Evolutionary conservation across 306 rosid genomes (phyloP), one percentile per base, ranked within the genome.

Genomic region (Pterocarpus macrocarpus): DNA sequence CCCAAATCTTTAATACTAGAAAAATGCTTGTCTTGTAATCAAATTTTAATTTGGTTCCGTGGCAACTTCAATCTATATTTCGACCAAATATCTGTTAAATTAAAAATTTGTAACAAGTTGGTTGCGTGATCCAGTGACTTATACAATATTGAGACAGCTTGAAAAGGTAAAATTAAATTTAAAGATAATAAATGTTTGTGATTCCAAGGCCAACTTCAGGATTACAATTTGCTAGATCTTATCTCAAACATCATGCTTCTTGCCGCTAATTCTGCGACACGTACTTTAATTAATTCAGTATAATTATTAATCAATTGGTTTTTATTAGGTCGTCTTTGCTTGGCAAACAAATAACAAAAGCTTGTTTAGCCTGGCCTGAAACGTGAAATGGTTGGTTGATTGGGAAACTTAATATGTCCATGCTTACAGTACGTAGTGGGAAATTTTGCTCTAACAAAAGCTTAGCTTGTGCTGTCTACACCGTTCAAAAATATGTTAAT

Each of bases 101-200:
- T 61, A 61, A 9, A 28, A 61, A 2, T 10, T 61, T 61, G 35
- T 32, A 43, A 32, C 36, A 61, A 61, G 65, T 22, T 28, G 34
- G 12, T 4, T 11, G 68, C 14, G 64, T 63, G 52, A 76, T 63
- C 49, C 71, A 75, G 62, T 64, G 72, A 34, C 13, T 45, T 68
- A 28, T 11, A 28, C 30, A 28, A 28, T 58, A 64, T 64, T 38
- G n/a, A 64, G 30, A 64, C 69, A 12, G 10, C 5, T 44, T 57
- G 2, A 15, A 61, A 30, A 33, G n/a, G 5, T 11, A n/a, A 5
- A 1, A 6, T 15, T 53, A 50, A 50, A 22, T 22, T 22, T 0
- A 9, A 50, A 50, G 57, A 50, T 50, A 11, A 64, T 49, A 14
- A 17, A 16, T 34, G 15, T 35, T 1, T 39, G 1, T 12, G 16